phyloP scores from a whole-genome alignment of 192 early-diverging fungal species.

The Podila epicladia region DNA sequence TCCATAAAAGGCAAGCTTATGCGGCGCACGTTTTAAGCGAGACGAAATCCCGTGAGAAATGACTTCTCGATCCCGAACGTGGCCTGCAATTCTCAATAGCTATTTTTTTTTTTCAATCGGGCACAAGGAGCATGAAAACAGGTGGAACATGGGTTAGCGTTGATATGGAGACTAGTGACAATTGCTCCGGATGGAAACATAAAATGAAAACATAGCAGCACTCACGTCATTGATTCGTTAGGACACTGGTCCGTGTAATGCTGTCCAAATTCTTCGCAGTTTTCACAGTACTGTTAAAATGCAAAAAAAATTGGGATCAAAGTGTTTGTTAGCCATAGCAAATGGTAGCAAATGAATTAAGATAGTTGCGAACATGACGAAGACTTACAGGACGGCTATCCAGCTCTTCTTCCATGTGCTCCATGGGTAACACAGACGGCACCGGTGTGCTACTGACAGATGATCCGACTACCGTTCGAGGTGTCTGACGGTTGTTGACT shows the following conservation, averaged over 20 bases:
- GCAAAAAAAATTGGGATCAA: constrained; percentile 10
- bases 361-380: not conserved
- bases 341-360: not conserved
- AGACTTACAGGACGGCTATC: constrained; percentile 27
- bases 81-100: constrained; percentile 44
- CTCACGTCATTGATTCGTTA: constrained; percentile 53
- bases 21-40: constrained; percentile 28
- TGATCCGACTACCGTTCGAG: not conserved
- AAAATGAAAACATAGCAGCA: not conserved
- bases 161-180: too few relatives aligned
- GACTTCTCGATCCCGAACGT: constrained; percentile 39
- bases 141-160: not conserved
- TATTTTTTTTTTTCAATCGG: not conserved
- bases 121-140: not conserved
- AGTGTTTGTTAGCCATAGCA: not conserved
- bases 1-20: constrained; percentile 2
- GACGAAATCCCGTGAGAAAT: constrained; percentile 27
- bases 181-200: not conserved
- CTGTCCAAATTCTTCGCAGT: constrained; percentile 75
- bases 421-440: not conserved
- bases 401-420: not conserved
- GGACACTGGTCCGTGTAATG: constrained; percentile 79
- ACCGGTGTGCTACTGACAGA: not conserved
- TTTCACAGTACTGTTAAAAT: constrained; percentile 71
- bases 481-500: constrained; percentile 2